Evolutionary conservation across 441 rosid genomes (phyloP), one percentile per base, ranked within the genome.

Genomic region (Populus trichocarpa): DNA sequence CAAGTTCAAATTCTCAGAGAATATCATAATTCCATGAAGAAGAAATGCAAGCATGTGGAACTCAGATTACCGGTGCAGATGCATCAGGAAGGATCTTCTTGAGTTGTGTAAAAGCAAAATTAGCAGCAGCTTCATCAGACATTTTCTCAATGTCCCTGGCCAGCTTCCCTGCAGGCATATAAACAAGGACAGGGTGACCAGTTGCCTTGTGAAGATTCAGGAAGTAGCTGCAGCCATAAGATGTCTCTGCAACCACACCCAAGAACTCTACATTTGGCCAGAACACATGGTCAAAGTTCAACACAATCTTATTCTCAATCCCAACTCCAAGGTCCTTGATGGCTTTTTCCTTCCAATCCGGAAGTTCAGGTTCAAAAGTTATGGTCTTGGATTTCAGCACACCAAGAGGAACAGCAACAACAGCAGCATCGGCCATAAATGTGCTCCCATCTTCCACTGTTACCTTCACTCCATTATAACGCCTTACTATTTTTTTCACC

Each of bases 261-360:
- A 96, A 78, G 86, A 96, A 96, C 89, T 96, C 99, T 42, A 96
- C 99, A 68, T 94, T 94, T 63, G 98, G 97, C 98, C 98, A 96
- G 84, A 96, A 96, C 67, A 96, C 98, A 72, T 90, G 85, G 75
- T 89, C 93, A 61, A 96, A 96, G 83, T 92, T 93, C 84, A 94
- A 73, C 22, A 87, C 81, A 76, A 96, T 91, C 89, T 94, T 94
- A 84, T 96, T 96, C 87, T 96, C 99, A 69, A 91, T 90, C 67
- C 99, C 99, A 79, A 96, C 92, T 42, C 97, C 98, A 7, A 96
- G 93, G 72, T 93, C 94, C 8, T 87, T 83, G 74, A 96, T 94
- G 77, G 98, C 98, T 69, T 87, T 88, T 81, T 93, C 95, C 84
- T 96, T 94, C 97, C 99, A 96, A 14, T 89, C 93, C 12, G 97